These are phyloP conservation scores for Podila clonocystis DNA, from an alignment of 192 early-diverging fungal species.

Conservation along the genomic window DNA sequence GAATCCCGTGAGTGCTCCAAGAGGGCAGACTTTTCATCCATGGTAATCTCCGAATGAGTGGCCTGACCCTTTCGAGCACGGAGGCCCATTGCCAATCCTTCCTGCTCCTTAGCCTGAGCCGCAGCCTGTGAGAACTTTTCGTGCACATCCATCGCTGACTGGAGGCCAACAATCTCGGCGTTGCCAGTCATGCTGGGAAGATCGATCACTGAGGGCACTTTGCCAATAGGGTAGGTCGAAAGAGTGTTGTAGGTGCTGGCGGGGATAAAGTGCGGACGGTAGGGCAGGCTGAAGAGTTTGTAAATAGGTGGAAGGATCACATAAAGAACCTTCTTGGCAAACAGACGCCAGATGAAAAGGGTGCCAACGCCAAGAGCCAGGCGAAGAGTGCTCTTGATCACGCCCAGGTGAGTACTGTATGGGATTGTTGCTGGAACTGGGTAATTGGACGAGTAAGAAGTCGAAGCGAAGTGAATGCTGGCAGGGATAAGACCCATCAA, in stretches of 20 bases:
- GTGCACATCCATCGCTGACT: conserved; percentile 59
- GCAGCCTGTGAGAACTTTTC: conserved; percentile 52
- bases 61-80: conserved; percentile 23
- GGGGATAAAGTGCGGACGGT: conserved; percentile 53
- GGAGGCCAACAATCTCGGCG: conserved; percentile 59
- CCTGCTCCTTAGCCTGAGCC: conserved; percentile 21
- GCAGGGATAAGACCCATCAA: conserved; percentile 68
- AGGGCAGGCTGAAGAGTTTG: conserved; percentile 61
- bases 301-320: conserved; percentile 61
- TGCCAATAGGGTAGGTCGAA: conserved; percentile 44
- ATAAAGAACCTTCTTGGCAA: conserved; percentile 58
- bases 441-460: conserved; percentile 41
- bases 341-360: conserved; percentile 63
- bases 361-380: conserved; percentile 56
- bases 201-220: conserved; percentile 43
- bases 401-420: conserved; percentile 30
- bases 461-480: conserved; percentile 61
- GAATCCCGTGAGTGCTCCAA: conserved; percentile 19
- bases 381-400: conserved; percentile 32
- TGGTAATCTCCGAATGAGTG: conserved; percentile 4
- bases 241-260: conserved; percentile 44
- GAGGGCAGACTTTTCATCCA: conserved; percentile 13
- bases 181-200: conserved; percentile 50
- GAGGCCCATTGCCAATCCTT: conserved; percentile 13
- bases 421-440: conserved; percentile 51